Evolutionary conservation across 495 filamentous ascomycete species (phyloP), one percentile per base, ranked within the genome.

Genomic region (Oidiodendron maius): DNA sequence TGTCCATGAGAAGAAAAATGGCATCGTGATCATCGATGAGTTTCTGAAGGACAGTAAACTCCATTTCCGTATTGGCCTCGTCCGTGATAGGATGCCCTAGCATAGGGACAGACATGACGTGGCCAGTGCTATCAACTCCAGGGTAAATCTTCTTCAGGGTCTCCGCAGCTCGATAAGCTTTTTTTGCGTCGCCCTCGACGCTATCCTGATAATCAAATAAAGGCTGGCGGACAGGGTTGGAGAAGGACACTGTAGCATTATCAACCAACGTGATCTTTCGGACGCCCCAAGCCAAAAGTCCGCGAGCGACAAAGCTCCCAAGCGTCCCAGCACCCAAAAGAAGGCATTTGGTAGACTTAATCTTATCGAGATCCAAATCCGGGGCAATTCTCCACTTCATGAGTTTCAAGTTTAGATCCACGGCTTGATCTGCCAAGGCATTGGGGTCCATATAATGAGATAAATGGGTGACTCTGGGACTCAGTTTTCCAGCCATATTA

Each of bases 331-430:
- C 90, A 18, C 93, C 93, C n/a, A 98, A 82, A 24, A 98, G 69
- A 35, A 98, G 78, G 59, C 93, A 98, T 55, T 82, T 95, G 5
- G 93, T 91, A 37, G 83, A 75, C 62, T 95, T 96, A 59, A 97
- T 87, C 42, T 76, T 81, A 10, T 95, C 89, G 11, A 98, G 81
- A 61, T 97, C 77, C 18, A 98, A 71, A 37, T 80, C 80, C 5
- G 93, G 93, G 16, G 90, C 87, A 47, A 98, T 87, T 21, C 93
- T 82, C 93, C 93, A 98, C 70, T 96, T 96, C 80, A 98, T 98
- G 44, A 98, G 76, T 67, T 96, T 97, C 50, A 96, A 74, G 59
- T 98, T 98, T 40, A 98, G 79, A 59, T 98, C 93, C 9, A 96
- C 93, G n/a, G 91, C 86, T 64, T 95, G 89, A 54, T 96, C 90